Evolutionary conservation across 139 green algal species (phyloP).

Genomic region (Spirogloea muscicola): DNA sequence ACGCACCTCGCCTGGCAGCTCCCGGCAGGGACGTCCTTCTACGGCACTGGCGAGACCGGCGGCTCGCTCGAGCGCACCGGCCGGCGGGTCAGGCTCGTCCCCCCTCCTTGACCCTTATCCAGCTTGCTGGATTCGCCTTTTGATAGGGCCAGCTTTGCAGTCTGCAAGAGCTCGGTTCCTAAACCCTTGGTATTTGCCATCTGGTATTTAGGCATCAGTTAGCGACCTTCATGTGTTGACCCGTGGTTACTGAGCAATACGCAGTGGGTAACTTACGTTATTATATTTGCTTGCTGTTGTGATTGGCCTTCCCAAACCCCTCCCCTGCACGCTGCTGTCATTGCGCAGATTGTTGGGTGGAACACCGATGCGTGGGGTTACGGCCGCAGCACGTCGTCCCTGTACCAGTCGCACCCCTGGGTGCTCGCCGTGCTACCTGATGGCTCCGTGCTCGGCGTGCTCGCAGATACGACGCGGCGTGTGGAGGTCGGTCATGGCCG

Average conservation of each 20-base stretch:
- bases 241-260: too few relatives aligned
- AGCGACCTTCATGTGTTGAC: too few relatives aligned
- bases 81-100: constrained; percentile 16
- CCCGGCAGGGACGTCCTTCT: constrained; percentile 32
- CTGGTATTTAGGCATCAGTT: too few relatives aligned
- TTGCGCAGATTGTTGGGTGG: constrained; percentile 23
- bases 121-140: not conserved
- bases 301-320: too few relatives aligned
- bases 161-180: too few relatives aligned
- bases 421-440: constrained; percentile 33
- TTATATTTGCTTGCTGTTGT: too few relatives aligned
- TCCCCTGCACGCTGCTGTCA: too few relatives aligned
- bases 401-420: constrained; percentile 49
- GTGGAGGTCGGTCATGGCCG: constrained; percentile 39
- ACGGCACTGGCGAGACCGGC: constrained; percentile 31
- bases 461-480: constrained; percentile 37
- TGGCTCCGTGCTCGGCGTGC: constrained; percentile 26
- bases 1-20: constrained; percentile 14
- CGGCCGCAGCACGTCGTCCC: constrained; percentile 6
- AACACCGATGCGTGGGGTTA: constrained; percentile 46
- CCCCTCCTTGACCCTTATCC: not conserved
- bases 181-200: too few relatives aligned
- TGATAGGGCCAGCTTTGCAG: too few relatives aligned
- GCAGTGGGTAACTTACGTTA: too few relatives aligned
- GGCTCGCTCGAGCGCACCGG: constrained; percentile 25